Evolutionary conservation across 2,329 filamentous ascomycete species (phyloP).

Genomic region (Coniochaeta sp.): DNA sequence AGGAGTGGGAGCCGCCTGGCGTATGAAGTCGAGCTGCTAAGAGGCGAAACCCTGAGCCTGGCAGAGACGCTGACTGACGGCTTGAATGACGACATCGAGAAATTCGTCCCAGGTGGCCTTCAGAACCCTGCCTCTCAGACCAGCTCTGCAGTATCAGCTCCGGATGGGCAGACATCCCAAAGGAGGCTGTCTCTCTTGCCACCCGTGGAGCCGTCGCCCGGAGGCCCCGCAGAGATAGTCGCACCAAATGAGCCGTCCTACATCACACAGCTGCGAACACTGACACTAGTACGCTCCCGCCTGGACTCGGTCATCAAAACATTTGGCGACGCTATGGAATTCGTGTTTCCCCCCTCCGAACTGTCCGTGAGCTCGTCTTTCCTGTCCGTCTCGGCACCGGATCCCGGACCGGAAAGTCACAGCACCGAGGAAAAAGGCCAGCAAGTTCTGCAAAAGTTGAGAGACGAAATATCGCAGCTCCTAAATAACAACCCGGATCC

Average conservation of each 20-base stretch:
- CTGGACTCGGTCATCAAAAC: constrained; percentile 83
- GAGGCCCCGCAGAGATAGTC: constrained; percentile 15
- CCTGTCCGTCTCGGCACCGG: constrained; percentile 82
- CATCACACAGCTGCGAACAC: constrained; percentile 71
- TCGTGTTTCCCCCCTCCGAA: constrained; percentile 84
- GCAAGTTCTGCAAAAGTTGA: constrained; percentile 63
- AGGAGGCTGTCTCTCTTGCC: neutral
- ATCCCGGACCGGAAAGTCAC: constrained; percentile 55
- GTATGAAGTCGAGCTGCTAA: constrained; percentile 88
- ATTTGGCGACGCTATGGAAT: constrained; percentile 94
- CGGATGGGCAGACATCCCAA: neutral
- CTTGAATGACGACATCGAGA: constrained; percentile 62
- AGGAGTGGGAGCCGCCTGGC: constrained; percentile 80
- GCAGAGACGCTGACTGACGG: constrained; percentile 70
- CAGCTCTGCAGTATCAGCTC: constrained; percentile 5
- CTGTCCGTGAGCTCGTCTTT: constrained; percentile 77
- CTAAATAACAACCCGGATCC: constrained; percentile 41
- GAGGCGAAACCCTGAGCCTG: constrained; percentile 79
- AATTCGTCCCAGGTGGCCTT: constrained; percentile 56
- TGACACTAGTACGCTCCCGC: constrained; percentile 75
- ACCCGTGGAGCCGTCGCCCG: constrained; percentile 6
- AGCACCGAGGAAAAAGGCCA: constrained; percentile 82
- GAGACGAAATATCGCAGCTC: constrained; percentile 63
- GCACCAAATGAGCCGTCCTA: constrained; percentile 50
- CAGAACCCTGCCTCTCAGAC: constrained; percentile 19